Evolutionary conservation across 192 early-diverging fungal species (phyloP).

Genomic region (Coemansia guatemalensis): DNA sequence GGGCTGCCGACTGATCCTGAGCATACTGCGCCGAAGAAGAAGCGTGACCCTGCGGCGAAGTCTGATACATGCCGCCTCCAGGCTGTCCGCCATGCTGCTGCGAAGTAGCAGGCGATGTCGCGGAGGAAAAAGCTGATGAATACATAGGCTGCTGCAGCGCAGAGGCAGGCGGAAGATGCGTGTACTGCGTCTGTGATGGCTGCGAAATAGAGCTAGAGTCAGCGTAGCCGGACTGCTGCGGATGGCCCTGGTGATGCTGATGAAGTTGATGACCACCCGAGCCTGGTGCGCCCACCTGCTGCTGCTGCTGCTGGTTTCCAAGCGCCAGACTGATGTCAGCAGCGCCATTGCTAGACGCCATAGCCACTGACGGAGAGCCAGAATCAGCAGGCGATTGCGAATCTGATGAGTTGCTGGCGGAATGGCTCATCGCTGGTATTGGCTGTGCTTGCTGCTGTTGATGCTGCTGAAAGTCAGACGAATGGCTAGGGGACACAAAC

Average conservation of each 20-base stretch:
- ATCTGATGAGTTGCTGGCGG: constrained; percentile 28
- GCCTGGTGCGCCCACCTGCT: constrained; percentile 1
- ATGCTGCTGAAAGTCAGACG: constrained; percentile 28
- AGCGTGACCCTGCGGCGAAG: constrained; percentile 25
- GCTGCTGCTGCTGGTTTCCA: constrained; percentile 7
- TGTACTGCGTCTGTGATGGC: constrained; percentile 19
- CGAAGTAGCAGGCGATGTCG: constrained; percentile 15
- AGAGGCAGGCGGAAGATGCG: constrained; percentile 26
- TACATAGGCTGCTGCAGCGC: constrained; percentile 31
- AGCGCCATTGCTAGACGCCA: constrained; percentile 20
- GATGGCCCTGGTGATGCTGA: constrained; percentile 20
- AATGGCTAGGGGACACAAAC: constrained; percentile 33
- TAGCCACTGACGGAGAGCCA: constrained; percentile 27
- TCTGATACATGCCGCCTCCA: constrained; percentile 37
- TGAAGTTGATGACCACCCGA: constrained; percentile 18
- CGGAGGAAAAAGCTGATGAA: constrained; percentile 32
- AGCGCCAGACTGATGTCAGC: constrained; percentile 21
- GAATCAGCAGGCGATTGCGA: constrained; percentile 37
- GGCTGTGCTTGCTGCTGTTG: constrained; percentile 18
- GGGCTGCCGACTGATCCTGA: constrained; percentile 42
- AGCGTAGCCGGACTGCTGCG: constrained; percentile 17
- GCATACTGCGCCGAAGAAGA: constrained; percentile 49
- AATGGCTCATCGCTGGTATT: constrained; percentile 45
- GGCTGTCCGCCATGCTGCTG: constrained; percentile 22
- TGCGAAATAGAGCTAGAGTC: constrained; percentile 21